These are phyloP conservation scores for Chlorella sp. DNA, from an alignment of 139 green algal genomes.

Conservation along the genomic window DNA sequence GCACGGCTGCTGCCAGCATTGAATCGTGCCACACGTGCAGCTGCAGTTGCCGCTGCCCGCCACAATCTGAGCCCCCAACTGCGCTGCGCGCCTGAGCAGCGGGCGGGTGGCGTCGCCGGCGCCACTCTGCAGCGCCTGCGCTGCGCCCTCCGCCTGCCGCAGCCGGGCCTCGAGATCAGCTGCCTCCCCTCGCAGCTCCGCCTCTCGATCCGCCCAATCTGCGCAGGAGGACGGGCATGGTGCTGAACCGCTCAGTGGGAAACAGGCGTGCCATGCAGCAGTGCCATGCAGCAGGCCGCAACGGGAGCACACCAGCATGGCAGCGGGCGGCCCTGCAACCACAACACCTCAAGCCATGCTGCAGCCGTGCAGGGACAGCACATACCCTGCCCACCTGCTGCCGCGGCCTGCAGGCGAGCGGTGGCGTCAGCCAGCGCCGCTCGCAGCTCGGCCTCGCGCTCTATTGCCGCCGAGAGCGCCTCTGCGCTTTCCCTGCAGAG, in stretches of 20 bases:
- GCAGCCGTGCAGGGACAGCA: neutral
- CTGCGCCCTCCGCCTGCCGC: conserved; percentile 50
- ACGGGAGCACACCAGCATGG: too few species aligned
- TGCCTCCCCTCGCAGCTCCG: conserved; percentile 45
- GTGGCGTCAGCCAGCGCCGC: conserved; percentile 37
- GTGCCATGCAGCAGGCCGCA: too few species aligned
- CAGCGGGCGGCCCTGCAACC: too few species aligned
- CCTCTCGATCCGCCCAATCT: conserved; percentile 44
- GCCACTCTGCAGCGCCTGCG: conserved; percentile 37
- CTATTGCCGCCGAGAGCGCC: conserved; percentile 41
- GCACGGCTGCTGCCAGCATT: too few species aligned
- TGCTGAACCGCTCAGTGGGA: too few species aligned
- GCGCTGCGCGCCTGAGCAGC: conserved; percentile 43
- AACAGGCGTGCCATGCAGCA: too few species aligned
- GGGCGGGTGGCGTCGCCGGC: conserved; percentile 46
- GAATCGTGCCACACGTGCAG: too few species aligned
- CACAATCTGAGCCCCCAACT: too few species aligned
- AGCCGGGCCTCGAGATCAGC: conserved; percentile 44
- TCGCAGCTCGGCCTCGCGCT: conserved; percentile 51
- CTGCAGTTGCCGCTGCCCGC: too few species aligned
- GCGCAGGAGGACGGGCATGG: too few species aligned
- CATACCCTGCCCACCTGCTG: neutral
- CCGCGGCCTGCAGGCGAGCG: conserved; percentile 33
- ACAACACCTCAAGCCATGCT: too few species aligned
- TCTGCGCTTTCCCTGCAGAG: conserved; percentile 31